Percentiles rank a stretch among this genome's conserved stretches.
Evolutionary conservation across 148 eudicot genomes (phyloP).

Genomic region (Nepenthes gracilis): DNA sequence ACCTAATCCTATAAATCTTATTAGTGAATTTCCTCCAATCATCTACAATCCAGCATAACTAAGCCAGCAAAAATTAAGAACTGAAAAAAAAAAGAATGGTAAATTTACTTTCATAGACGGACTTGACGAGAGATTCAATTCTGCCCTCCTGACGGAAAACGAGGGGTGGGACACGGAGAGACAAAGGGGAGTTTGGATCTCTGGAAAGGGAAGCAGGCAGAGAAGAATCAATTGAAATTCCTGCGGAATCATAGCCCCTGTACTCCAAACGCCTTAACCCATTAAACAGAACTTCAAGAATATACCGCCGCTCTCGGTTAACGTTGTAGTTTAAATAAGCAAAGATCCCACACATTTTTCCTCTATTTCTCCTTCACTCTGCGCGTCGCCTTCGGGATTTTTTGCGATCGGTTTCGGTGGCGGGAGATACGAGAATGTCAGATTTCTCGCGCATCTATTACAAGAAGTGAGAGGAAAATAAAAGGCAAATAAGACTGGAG

Average conservation of each 20-base stretch:
- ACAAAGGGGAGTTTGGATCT: background rate
- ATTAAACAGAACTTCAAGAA: constrained; percentile 73
- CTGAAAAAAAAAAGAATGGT: background rate
- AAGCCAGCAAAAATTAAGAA: background rate
- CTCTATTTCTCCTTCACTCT: no score
- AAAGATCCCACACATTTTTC: constrained; percentile 82
- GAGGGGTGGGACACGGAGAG: constrained; percentile 22
- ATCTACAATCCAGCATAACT: background rate
- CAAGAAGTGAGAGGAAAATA: no score
- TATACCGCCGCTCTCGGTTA: constrained; percentile 64
- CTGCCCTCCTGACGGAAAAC: constrained; percentile 89
- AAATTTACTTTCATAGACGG: constrained; percentile 54
- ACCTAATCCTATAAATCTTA: background rate
- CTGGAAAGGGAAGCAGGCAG: background rate
- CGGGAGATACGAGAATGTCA: no score
- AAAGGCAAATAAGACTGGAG: no score
- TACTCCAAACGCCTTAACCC: constrained; percentile 86
- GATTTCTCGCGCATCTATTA: no score
- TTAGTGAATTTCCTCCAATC: background rate
- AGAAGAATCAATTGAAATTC: constrained; percentile 58
- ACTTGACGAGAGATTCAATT: constrained; percentile 82
- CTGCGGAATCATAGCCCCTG: constrained; percentile 92
- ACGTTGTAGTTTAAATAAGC: constrained; percentile 81
- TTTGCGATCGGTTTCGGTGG: no score
- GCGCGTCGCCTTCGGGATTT: no score